Evolutionary conservation across 495 filamentous ascomycete genomes (phyloP).

Genomic region (Aspergillus kassunensis): DNA sequence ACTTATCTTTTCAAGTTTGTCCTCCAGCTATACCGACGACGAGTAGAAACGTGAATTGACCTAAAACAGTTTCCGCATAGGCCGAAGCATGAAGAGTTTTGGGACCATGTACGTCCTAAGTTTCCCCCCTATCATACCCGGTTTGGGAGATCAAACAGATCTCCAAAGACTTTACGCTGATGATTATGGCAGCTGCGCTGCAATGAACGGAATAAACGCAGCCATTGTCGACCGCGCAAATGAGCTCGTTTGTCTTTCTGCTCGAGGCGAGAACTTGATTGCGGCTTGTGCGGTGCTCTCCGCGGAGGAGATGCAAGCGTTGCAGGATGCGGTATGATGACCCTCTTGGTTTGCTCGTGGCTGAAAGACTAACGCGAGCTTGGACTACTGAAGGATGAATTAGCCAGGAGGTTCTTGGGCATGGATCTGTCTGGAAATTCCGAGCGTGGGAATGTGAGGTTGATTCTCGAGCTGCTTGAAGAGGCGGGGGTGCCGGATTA

Average conservation of each 20-base stretch:
- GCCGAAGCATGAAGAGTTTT: conserved; percentile 76
- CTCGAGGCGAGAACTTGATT: conserved; percentile 71
- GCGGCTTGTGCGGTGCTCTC: conserved; percentile 63
- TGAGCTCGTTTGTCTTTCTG: conserved; percentile 63
- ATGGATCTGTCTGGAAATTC: conserved; percentile 22
- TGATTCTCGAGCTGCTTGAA: conserved; percentile 24
- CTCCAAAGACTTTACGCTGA: no score
- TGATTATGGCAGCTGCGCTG: conserved; percentile 57
- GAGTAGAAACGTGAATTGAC: conserved; percentile 10
- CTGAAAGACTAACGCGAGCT: not conserved
- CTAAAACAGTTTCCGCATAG: conserved; percentile 47
- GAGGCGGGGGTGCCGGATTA: not conserved
- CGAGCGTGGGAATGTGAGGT: conserved; percentile 8
- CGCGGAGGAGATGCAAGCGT: conserved; percentile 51
- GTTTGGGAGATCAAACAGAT: no score
- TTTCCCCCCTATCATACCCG: no score
- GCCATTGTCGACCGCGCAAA: conserved; percentile 73
- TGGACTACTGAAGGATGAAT: conserved; percentile 21
- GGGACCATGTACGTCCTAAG: conserved; percentile 59
- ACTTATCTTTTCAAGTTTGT: conserved; percentile 80
- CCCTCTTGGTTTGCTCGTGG: not conserved
- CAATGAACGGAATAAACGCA: conserved; percentile 73
- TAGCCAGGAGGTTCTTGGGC: conserved; percentile 34
- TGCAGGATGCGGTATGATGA: conserved; percentile 57
- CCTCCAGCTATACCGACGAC: not conserved